These are phyloP conservation scores for Fusarium staphyleae DNA, from an alignment of 2,329 filamentous ascomycete species.

Conservation along the genomic window DNA sequence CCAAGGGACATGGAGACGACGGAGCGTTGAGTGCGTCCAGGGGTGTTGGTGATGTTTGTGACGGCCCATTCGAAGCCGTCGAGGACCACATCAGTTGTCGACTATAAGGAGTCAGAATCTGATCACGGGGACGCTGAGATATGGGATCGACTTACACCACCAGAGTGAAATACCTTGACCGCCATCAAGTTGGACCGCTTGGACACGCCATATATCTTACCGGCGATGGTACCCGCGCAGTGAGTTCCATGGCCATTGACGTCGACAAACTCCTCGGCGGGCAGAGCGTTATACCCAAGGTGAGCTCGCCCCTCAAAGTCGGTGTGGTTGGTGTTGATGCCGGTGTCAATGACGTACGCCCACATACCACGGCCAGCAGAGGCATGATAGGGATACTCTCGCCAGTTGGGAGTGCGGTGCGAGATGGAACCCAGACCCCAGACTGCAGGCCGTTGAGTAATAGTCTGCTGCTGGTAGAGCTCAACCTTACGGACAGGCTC, in stretches of 20 bases:
- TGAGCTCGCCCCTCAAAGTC: constrained; percentile 54
- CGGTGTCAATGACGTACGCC: constrained; percentile 63
- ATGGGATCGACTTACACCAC: constrained; percentile 13
- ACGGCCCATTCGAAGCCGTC: constrained; percentile 51
- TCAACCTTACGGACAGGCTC: constrained; percentile 44
- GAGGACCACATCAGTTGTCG: constrained; percentile 38
- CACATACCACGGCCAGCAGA: constrained; percentile 52
- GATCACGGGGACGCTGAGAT: too few species aligned
- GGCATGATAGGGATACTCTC: constrained; percentile 52
- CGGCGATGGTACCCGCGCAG: constrained; percentile 54
- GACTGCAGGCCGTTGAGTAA: constrained; percentile 47
- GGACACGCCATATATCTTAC: constrained; percentile 54
- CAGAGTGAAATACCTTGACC: constrained; percentile 54
- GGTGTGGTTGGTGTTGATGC: constrained; percentile 55
- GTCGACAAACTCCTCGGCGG: constrained; percentile 46
- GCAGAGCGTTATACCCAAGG: constrained; percentile 47
- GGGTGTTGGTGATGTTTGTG: constrained; percentile 49
- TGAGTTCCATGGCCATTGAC: constrained; percentile 57
- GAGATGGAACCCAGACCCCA: constrained; percentile 58
- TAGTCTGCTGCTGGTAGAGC: constrained; percentile 40
- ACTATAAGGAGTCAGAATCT: constrained; percentile 20
- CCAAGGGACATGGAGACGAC: constrained; percentile 66
- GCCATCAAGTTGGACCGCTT: constrained; percentile 53
- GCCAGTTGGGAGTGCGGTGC: constrained; percentile 45
- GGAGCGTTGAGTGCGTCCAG: constrained; percentile 50